Percentiles rank a stretch among this genome's conserved stretches.
phyloP scores from a whole-genome alignment of 2,329 filamentous ascomycete species.

The Fusarium musae region DNA sequence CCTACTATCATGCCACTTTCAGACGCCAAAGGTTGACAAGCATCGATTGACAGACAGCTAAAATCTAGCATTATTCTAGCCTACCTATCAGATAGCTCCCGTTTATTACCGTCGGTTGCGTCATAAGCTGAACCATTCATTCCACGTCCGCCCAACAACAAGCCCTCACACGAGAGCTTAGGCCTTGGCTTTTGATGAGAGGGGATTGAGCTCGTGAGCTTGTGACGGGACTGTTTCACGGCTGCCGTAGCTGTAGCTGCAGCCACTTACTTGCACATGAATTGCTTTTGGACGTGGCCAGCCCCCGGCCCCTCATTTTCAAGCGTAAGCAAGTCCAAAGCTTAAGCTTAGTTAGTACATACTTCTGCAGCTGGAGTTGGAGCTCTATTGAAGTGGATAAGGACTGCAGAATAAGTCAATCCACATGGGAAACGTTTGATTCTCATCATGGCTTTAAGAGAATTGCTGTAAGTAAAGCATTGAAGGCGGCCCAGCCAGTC shows the following conservation, averaged over 20 bases:
- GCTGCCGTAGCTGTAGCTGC: constrained; percentile 32
- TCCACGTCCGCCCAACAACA: constrained; percentile 18
- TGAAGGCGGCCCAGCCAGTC: not conserved
- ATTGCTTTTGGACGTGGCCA: constrained; percentile 22
- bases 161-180: not conserved
- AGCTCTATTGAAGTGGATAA: not conserved
- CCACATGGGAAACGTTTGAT: rapidly evolving
- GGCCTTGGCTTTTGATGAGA: not conserved
- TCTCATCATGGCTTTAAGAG: not conserved
- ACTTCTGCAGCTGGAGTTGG: not conserved
- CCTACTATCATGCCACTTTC: not conserved
- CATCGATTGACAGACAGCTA: not conserved
- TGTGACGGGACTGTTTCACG: constrained; percentile 10
- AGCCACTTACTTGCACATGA: constrained; percentile 20
- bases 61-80: too few species aligned
- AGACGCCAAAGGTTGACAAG: not conserved
- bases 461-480: not conserved
- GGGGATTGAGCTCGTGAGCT: not conserved
- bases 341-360: not conserved
- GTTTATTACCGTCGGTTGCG: constrained; percentile 19
- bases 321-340: constrained; percentile 17
- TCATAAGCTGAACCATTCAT: constrained; percentile 21
- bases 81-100: constrained; percentile 13
- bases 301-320: constrained; percentile 32
- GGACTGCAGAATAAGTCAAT: not conserved